These are phyloP conservation scores for Clitopilus hobsonii DNA, from an alignment of 768 basidiomycete genomes.

Conservation along the genomic window DNA sequence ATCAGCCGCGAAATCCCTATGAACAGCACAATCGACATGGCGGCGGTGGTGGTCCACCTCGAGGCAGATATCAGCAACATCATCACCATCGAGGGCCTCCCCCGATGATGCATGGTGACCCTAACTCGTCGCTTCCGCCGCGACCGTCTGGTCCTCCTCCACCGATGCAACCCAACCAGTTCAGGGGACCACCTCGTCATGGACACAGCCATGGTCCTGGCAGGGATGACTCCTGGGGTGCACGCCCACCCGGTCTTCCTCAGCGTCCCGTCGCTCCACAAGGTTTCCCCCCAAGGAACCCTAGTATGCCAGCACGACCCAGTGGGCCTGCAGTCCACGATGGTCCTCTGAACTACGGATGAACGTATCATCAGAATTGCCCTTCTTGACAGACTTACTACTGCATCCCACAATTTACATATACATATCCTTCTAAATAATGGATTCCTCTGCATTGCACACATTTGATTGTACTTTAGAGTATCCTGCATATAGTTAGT, in stretches of 20 bases:
- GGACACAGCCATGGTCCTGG: background rate
- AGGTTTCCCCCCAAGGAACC: background rate
- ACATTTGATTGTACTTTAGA: background rate
- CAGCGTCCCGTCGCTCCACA: background rate
- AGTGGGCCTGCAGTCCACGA: background rate
- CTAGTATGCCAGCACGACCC: background rate
- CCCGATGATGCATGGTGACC: background rate
- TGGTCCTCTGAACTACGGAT: background rate
- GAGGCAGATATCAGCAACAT: background rate
- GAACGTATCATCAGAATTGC: background rate
- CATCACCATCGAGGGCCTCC: background rate
- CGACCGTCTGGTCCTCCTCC: background rate
- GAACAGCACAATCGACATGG: constrained; percentile 3
- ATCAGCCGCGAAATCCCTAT: constrained; percentile 3
- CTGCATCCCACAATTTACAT: background rate
- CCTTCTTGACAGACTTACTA: background rate
- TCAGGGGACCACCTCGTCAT: background rate
- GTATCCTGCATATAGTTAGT: background rate
- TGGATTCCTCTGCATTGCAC: background rate
- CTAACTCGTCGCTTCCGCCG: background rate
- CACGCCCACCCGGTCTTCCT: background rate
- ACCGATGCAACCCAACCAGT: background rate
- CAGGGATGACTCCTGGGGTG: background rate
- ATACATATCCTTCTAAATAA: background rate
- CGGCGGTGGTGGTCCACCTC: background rate